Evolutionary conservation across 495 filamentous ascomycete species (phyloP).

Genomic region (Copromyces sp.): DNA sequence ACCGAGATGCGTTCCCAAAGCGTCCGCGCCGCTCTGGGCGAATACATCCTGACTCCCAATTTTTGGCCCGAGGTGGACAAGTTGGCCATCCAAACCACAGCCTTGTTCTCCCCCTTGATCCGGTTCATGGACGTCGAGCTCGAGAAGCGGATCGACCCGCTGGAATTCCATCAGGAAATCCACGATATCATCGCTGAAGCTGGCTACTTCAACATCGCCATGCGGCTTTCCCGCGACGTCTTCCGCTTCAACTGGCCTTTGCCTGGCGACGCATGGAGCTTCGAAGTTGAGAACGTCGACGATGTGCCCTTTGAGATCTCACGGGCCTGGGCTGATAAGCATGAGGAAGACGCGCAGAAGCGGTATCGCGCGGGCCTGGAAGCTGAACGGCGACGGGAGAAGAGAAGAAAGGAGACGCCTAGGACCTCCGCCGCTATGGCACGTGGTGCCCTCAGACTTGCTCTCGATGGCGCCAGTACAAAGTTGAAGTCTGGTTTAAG

Average conservation of each 20-base stretch:
- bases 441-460: neutral
- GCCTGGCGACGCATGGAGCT: constrained; percentile 31
- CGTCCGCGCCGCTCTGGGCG: constrained; percentile 17
- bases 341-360: constrained; percentile 6
- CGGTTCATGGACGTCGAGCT: constrained; percentile 24
- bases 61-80: constrained; percentile 35
- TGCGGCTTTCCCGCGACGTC: constrained; percentile 33
- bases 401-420: neutral
- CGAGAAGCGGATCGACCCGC: neutral
- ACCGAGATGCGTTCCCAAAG: constrained; percentile 25
- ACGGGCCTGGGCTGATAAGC: constrained; percentile 6
- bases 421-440: neutral
- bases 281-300: constrained; percentile 27
- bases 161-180: constrained; percentile 30
- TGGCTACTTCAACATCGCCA: constrained; percentile 33
- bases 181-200: constrained; percentile 36
- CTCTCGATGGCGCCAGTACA: neutral
- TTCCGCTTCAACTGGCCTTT: constrained; percentile 31
- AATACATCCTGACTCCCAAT: constrained; percentile 19
- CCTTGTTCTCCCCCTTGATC: constrained; percentile 32
- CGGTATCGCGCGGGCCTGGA: neutral
- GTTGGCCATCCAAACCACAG: constrained; percentile 28
- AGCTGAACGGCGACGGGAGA: neutral
- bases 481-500: neutral
- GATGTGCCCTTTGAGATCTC: constrained; percentile 22